phyloP scores from a whole-genome alignment of 306 rosid species.

The Medicago ruthenica region DNA sequence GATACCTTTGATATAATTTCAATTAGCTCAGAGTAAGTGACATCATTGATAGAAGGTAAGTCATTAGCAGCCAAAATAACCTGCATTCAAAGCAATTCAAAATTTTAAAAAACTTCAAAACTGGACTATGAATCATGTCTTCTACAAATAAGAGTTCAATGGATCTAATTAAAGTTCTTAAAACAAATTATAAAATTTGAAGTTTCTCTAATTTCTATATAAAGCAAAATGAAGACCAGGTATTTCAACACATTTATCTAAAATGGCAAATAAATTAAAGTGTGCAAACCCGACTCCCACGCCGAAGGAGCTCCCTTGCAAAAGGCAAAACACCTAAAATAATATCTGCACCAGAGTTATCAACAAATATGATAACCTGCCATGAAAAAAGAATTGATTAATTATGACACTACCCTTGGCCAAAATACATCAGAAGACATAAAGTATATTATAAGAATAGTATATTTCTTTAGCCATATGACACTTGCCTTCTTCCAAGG shows the following conservation, averaged over 20 bases:
- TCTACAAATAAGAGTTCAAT: not conserved
- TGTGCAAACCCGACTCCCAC: conserved; percentile 74
- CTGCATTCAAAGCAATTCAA: conserved; percentile 48
- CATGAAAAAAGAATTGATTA: conserved; percentile 30
- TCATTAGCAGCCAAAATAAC: conserved; percentile 94
- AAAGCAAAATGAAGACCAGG: not conserved
- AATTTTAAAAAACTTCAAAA: conserved; percentile 15
- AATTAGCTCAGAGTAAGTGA: conserved; percentile 79
- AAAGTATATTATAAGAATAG: conserved; percentile 4
- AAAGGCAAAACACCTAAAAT: conserved; percentile 93
- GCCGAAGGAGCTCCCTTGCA: conserved; percentile 92
- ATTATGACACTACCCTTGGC: conserved; percentile 30
- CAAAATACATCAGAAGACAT: conserved; percentile 23
- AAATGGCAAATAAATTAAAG: conserved; percentile 27
- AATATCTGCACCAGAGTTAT: conserved; percentile 96
- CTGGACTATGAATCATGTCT: conserved; percentile 3
- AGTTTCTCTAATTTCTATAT: conserved; percentile 27
- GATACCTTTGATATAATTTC: conserved; percentile 79
- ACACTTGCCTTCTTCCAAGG: conserved; percentile 84
- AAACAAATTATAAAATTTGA: not conserved
- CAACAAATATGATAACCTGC: conserved; percentile 95
- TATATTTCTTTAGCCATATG: not conserved
- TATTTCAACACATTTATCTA: not conserved
- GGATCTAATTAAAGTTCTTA: not conserved
- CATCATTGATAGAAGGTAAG: conserved; percentile 88